Percentiles rank a stretch among this genome's conserved stretches.
Evolutionary conservation across 1,139 yeast genomes (phyloP).

Genomic region (Debaryomyces coudertii): DNA sequence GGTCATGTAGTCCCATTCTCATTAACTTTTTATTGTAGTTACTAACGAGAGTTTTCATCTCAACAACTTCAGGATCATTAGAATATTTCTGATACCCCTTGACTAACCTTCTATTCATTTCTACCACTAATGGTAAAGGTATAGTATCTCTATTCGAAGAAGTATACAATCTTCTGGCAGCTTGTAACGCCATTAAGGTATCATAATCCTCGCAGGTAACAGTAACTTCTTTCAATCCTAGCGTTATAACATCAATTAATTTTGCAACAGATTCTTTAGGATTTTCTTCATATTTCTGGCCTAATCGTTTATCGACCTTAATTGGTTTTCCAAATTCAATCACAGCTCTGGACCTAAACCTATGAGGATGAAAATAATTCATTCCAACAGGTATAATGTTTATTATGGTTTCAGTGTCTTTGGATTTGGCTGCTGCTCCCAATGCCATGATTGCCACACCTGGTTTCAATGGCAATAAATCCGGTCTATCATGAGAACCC

Average conservation of each 20-base stretch:
- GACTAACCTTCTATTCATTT: conserved; percentile 47
- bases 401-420: conserved; percentile 36
- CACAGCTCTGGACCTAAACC: conserved; percentile 50
- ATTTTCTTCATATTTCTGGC: conserved; percentile 24
- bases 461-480: conserved; percentile 46
- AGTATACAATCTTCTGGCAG: conserved; percentile 45
- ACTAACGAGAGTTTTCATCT: conserved; percentile 36
- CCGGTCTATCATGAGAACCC: conserved; percentile 46
- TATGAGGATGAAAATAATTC: conserved; percentile 51
- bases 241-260: conserved; percentile 28
- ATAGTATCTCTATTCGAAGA: conserved; percentile 36
- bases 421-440: conserved; percentile 43
- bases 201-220: conserved; percentile 39
- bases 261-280: conserved; percentile 22
- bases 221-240: conserved; percentile 35
- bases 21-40: conserved; percentile 39
- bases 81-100: conserved; percentile 43
- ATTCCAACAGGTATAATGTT: conserved; percentile 50
- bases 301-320: conserved; percentile 35
- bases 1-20: conserved; percentile 46
- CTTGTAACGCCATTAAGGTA: conserved; percentile 37
- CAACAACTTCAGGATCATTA: conserved; percentile 38
- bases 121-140: conserved; percentile 49
- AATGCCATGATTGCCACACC: conserved; percentile 56
- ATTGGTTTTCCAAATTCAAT: conserved; percentile 51